Evolutionary conservation across 148 eudicot species (phyloP), one percentile per base, ranked within the genome.

Genomic region (Cornus kousa): DNA sequence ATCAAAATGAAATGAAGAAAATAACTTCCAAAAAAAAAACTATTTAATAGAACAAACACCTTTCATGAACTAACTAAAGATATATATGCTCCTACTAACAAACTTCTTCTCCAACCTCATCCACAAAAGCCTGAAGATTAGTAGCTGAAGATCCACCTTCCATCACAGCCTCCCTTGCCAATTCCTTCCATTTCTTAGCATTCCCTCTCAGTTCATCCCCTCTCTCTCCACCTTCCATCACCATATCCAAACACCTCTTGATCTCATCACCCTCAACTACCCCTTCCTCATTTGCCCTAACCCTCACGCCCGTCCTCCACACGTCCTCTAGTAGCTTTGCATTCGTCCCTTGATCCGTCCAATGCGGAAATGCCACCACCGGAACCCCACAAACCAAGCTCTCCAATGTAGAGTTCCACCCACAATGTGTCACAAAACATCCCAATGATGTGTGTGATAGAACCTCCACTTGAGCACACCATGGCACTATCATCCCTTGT

Each of bases 361-460:
- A 84, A 37, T 82, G 89, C 0, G 89, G 66, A 20, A 62, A 62
- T 17, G 66, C 66, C 66, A 62, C 66, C 23, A 62, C 23, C 7
- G 66, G 66, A 19, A n/a, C 66, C 23, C 66, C 66, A 62, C 66
- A 62, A 19, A n/a, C 66, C 7, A 62, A 62, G 11, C 66, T 62
- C 24, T 62, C 66, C 66, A 62, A 62, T 19, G 66, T 17, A 62
- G 66, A 62, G 23, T n/a, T 87, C 89, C 89, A 87, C 0, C 89
- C 89, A 74, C 89, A 87, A 20, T 87, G 89, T 0, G 89, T 87
- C 19, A 87, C 84, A 74, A 87, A 87, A 62, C 89, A 84, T 84
- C 84, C 71, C 80, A 83, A 32, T 82, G 89, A 14, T 81, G 81
- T 70, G 24, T 62, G 66, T 62, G 66, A 62, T 20, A 62, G 66